These are phyloP conservation scores for Phalaenopsis equestris DNA, from an alignment of 106 monocot species.

Conservation along the genomic window DNA sequence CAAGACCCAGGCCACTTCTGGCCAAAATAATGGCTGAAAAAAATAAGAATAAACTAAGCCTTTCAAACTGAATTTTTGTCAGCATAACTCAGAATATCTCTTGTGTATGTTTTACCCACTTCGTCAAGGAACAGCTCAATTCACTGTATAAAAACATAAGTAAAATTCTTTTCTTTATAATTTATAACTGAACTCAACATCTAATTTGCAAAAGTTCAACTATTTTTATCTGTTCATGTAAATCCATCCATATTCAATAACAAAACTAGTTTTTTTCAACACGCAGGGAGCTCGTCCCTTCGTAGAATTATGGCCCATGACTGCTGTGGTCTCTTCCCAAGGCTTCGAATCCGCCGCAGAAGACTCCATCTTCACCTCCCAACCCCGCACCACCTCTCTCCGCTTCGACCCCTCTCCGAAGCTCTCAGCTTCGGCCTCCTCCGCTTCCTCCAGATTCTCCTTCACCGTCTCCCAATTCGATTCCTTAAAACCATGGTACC, in stretches of 20 bases:
- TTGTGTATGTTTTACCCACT: no score
- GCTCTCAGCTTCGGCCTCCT: constrained; percentile 12
- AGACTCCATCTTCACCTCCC: constrained; percentile 9
- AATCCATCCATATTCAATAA: not conserved
- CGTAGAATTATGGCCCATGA: constrained; percentile 35
- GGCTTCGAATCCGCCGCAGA: constrained; percentile 24
- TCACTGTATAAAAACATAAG: no score
- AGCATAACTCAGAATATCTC: no score
- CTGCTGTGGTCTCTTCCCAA: constrained; percentile 27
- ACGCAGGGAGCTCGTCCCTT: constrained; percentile 53
- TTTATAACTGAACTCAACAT: not conserved
- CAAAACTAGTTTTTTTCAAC: not conserved
- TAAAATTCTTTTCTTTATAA: not conserved
- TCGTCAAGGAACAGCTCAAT: not conserved
- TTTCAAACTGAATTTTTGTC: no score
- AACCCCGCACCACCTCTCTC: constrained; percentile 33
- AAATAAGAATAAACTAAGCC: no score
- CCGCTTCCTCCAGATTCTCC: constrained; percentile 59
- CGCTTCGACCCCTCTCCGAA: constrained; percentile 31
- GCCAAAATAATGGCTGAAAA: no score
- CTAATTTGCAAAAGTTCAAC: no score
- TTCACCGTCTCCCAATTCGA: constrained; percentile 74
- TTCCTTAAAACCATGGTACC: constrained; percentile 70
- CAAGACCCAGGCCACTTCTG: no score
- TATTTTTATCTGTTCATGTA: no score